Conservation (phyloP, 2,329 filamentous ascomycete species). For the Pseudofabraea citricarpa region DNA sequence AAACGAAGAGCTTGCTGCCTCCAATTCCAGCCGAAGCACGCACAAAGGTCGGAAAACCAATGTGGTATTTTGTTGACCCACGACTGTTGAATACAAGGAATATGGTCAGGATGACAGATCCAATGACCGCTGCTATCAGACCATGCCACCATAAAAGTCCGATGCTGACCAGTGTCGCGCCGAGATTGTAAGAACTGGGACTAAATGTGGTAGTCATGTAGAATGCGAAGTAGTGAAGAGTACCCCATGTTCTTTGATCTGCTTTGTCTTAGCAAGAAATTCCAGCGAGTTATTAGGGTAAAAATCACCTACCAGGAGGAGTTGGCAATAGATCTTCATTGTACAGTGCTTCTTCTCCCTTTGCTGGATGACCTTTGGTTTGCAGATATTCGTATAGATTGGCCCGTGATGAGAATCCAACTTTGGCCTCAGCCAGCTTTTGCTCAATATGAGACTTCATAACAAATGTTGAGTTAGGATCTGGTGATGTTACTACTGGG, state of each 20-base stretch:
- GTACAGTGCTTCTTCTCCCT: slow-evolving; percentile 15
- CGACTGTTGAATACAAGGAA: slow-evolving; percentile 31
- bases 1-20: slow-evolving; percentile 28
- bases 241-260: slow-evolving; percentile 18
- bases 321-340: slow-evolving; percentile 23
- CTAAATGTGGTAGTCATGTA: slow-evolving; percentile 30
- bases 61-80: slow-evolving; percentile 29
- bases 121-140: slow-evolving; percentile 27
- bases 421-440: neutral
- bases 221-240: slow-evolving; percentile 28
- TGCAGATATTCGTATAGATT: slow-evolving; percentile 2
- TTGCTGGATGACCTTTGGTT: neutral
- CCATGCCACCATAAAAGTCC: slow-evolving; percentile 30
- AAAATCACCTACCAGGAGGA: slow-evolving; percentile 9
- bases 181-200: slow-evolving; percentile 29
- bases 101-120: slow-evolving; percentile 26
- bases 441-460: neutral
- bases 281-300: neutral
- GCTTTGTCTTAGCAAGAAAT: too few species aligned
- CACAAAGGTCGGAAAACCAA: slow-evolving; percentile 18
- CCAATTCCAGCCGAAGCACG: slow-evolving; percentile 34
- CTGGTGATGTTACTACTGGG: neutral
- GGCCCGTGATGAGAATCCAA: neutral
- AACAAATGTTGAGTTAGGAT: neutral
- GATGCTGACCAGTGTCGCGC: slow-evolving; percentile 22